Conservation (phyloP, 1,284 basidiomycete species). For the Ustilago lituana region DNA sequence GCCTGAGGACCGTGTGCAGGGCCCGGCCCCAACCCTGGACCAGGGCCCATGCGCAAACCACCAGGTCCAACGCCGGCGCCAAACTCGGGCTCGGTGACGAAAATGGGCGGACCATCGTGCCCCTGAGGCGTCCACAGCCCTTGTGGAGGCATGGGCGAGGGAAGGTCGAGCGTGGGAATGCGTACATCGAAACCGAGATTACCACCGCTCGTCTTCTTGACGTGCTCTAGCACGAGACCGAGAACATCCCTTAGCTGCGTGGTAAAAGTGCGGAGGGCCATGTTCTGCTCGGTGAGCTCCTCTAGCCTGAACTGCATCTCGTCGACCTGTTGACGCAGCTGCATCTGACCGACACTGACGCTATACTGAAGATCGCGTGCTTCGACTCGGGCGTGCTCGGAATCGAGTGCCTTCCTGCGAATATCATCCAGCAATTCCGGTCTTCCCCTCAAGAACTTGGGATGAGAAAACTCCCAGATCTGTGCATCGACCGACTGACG, state of each 20-base stretch:
- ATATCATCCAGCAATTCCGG: conserved; percentile 84
- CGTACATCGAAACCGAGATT: conserved; percentile 50
- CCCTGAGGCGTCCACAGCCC: conserved; percentile 48
- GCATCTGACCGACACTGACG: conserved; percentile 58
- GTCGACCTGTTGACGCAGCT: conserved; percentile 57
- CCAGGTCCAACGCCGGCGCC: conserved; percentile 24
- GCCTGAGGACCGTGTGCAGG: conserved; percentile 15
- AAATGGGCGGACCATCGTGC: conserved; percentile 58
- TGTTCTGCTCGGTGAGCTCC: conserved; percentile 54
- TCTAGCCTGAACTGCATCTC: conserved; percentile 59
- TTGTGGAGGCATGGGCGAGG: conserved; percentile 46
- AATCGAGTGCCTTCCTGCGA: conserved; percentile 76
- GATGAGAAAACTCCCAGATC: conserved; percentile 88
- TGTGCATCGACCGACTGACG: conserved; percentile 78
- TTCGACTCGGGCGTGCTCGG: conserved; percentile 57
- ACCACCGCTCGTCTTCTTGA: conserved; percentile 55
- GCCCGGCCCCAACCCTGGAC: conserved; percentile 5
- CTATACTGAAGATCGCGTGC: conserved; percentile 59
- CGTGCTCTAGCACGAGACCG: conserved; percentile 47
- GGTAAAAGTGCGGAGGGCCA: conserved; percentile 46
- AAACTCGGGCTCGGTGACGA: conserved; percentile 56
- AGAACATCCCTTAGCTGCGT: conserved; percentile 49
- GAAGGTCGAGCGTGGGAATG: conserved; percentile 47
- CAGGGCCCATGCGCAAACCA: conserved; percentile 28
- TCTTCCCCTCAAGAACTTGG: conserved; percentile 82